Base-by-base conservation (phyloP, 768 basidiomycete species). In the Mycena chlorophos region DNA sequence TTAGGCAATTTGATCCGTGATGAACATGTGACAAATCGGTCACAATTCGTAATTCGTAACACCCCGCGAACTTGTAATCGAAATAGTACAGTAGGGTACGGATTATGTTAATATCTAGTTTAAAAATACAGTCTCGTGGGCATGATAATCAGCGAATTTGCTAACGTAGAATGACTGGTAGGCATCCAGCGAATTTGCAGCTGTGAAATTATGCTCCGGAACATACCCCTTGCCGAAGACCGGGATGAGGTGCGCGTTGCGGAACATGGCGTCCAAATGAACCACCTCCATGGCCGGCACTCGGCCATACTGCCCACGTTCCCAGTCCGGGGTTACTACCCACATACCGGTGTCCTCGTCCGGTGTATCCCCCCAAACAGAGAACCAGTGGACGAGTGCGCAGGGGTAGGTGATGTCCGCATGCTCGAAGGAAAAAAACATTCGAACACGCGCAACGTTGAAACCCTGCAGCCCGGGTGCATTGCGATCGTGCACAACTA, bases 261-360 rank as follows among this genome's bases (percentile, higher is more conserved):
- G 49, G 5, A 51, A 19, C 13, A 51, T 57, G 5, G 60, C 12
- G 5, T 66, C 57, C 0, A 66, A 2, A 5, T 60, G 56, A 4
- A 65, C 54, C 3, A 66, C 48, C 4, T 53, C 40, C 6, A 37
- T 23, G 13, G 28, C 39, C 5, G 31, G 39, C 34, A 10, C 12
- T 1, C 12, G 25, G 26, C 31, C 52, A 29, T 45, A 46, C 2
- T 47, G n/a, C 52, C 66, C 52, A 19, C 63, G n/a, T 10, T 10
- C 34, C 34, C 34, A 37, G 46, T 69, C 70, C 6, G 61, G 66
- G 30, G 51, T 45, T 16, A 69, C 68, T 42, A 49, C 59, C 69
- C 68, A 71, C 67, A 72, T 68, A 5, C 69, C 69, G 12, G 63
- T 69, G 14, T 58, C 57, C 12, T 54, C 28, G 40, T 57, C 55